Conservation (phyloP, 192 early-diverging fungal species). For the Coemansia javaensis region DNA sequence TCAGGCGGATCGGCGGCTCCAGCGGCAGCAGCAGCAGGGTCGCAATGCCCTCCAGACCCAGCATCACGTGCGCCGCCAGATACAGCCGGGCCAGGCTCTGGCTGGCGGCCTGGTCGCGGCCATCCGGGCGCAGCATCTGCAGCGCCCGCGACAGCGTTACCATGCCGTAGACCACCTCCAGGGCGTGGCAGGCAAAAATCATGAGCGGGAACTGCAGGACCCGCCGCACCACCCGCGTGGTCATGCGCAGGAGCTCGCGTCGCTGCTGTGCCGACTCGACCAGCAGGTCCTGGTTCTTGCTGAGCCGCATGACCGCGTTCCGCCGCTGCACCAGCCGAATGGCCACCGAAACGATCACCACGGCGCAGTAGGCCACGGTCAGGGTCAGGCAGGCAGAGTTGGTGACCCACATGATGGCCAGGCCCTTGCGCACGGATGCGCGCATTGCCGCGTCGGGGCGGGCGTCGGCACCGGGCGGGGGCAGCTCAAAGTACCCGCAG, state of each 20-base stretch:
- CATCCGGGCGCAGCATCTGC: conserved; percentile 13
- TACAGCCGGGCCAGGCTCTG: conserved; percentile 27
- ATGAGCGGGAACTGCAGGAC: conserved; percentile 48
- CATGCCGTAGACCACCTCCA: conserved; percentile 45
- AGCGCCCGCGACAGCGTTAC: conserved; percentile 16
- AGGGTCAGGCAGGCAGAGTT: conserved; percentile 47
- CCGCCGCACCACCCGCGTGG: conserved; percentile 29
- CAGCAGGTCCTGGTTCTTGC: conserved; percentile 14
- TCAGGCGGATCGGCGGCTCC: conserved; percentile 42
- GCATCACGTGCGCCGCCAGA: conserved; percentile 38
- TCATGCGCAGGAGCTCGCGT: conserved; percentile 30
- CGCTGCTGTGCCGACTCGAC: conserved; percentile 13
- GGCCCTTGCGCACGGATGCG: conserved; percentile 29
- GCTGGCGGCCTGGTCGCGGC: background rate
- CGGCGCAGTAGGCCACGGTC: conserved; percentile 37
- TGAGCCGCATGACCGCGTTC: conserved; percentile 11
- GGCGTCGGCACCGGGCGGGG: conserved; percentile 11
- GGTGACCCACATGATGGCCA: conserved; percentile 41
- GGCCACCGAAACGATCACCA: conserved; percentile 36
- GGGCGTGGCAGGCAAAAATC: conserved; percentile 39
- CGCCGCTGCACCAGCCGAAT: conserved; percentile 34
- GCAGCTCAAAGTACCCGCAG: conserved; percentile 39
- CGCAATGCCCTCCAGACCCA: conserved; percentile 41
- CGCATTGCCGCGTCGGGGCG: conserved; percentile 25
- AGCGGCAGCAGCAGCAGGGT: conserved; percentile 39